phyloP scores from a whole-genome alignment of 208 protist genomes.

The Crithidia brevicula region DNA sequence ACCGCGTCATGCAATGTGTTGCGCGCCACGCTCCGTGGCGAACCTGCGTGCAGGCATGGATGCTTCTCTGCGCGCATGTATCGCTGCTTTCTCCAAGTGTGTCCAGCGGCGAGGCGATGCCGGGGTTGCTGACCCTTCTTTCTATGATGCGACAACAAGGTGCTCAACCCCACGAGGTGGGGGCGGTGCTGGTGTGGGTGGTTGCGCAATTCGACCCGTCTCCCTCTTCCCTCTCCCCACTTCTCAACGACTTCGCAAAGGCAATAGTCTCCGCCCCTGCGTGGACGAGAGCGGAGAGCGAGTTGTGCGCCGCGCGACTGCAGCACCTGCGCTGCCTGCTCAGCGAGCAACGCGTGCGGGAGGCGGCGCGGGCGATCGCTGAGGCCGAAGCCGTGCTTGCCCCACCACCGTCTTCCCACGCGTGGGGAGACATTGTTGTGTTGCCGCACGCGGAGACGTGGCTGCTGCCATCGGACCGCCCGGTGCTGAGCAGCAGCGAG shows the following conservation, averaged over 20 bases:
- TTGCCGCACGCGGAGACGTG: slow-evolving; percentile 1
- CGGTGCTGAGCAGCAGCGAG: slow-evolving; percentile 12
- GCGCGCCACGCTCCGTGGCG: slow-evolving; percentile 33
- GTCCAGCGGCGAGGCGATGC: not conserved
- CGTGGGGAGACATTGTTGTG: not conserved
- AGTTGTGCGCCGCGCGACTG: slow-evolving; percentile 20
- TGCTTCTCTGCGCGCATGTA: slow-evolving; percentile 17
- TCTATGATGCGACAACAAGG: slow-evolving; percentile 31
- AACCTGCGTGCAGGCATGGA: slow-evolving; percentile 33
- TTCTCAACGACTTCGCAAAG: slow-evolving; percentile 12
- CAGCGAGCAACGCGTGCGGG: slow-evolving; percentile 38
- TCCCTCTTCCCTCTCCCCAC: not conserved
- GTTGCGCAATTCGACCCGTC: slow-evolving; percentile 18
- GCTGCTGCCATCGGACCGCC: slow-evolving; percentile 22
- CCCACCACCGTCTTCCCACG: not conserved
- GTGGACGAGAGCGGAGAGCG: slow-evolving; percentile 30
- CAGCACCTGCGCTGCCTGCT: slow-evolving; percentile 16
- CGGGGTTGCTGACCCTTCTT: slow-evolving; percentile 22
- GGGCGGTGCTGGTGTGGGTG: slow-evolving; percentile 23
- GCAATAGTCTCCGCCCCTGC: not conserved
- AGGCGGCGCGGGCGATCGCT: slow-evolving; percentile 19
- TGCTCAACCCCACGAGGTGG: slow-evolving; percentile 29
- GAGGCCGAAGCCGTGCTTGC: slow-evolving; percentile 1
- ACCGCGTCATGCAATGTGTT: slow-evolving; percentile 26
- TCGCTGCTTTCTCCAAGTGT: slow-evolving; percentile 22